These are phyloP conservation scores for Melaleuca quinquenervia DNA, from an alignment of 345 rosid genomes.

Conservation along the genomic window DNA sequence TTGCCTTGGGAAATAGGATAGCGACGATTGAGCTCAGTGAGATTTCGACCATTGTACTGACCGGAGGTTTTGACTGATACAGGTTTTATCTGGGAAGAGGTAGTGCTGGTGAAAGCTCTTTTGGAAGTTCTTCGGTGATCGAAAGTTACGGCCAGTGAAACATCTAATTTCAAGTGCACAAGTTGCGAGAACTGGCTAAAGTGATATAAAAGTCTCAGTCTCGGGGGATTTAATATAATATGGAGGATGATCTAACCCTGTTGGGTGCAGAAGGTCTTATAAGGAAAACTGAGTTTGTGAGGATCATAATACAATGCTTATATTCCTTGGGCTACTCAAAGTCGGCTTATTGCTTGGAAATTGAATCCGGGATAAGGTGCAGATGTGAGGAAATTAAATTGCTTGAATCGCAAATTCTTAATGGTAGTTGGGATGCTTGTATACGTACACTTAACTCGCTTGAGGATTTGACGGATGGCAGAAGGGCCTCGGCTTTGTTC, in stretches of 20 bases:
- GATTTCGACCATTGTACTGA: neutral
- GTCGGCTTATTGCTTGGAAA: constrained; percentile 61
- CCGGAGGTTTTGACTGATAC: neutral
- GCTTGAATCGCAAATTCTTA: constrained; percentile 50
- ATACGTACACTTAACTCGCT: constrained; percentile 26
- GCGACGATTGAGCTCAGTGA: neutral
- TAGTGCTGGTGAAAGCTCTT: neutral
- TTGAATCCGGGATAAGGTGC: constrained; percentile 43
- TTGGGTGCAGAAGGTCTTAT: constrained; percentile 59
- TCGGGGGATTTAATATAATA: neutral
- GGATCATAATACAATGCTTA: constrained; percentile 60
- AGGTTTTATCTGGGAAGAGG: neutral
- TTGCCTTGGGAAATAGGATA: neutral
- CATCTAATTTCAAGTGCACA: neutral
- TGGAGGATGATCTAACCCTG: constrained; percentile 35
- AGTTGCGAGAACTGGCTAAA: neutral
- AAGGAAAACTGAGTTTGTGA: constrained; percentile 48
- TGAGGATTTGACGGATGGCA: constrained; percentile 31
- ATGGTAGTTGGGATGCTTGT: constrained; percentile 66
- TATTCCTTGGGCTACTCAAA: constrained; percentile 59
- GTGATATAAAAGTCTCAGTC: neutral
- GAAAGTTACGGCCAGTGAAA: neutral
- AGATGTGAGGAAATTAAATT: constrained; percentile 32
- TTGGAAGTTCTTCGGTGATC: neutral
- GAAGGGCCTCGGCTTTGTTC: constrained; percentile 44